Percentiles rank a stretch among this genome's conserved stretches.
Evolutionary conservation across 805 yeast species (phyloP).

Genomic region (Ogataea saltuana): DNA sequence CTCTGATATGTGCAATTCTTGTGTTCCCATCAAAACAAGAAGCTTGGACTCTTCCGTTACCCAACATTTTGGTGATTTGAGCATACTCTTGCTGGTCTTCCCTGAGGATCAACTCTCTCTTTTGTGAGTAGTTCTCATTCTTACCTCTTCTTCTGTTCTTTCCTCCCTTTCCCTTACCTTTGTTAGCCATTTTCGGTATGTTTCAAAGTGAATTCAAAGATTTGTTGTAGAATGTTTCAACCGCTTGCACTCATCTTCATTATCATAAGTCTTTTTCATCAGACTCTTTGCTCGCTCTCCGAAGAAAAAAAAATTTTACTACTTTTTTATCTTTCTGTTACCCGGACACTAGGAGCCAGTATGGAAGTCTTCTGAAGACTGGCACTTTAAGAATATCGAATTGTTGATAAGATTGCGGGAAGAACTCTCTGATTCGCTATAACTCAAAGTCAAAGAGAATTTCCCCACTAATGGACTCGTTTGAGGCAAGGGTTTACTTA

Average conservation of each 20-base stretch:
- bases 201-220: conserved; percentile 22
- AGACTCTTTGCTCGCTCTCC: conserved; percentile 1
- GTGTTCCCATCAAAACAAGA: conserved; percentile 90
- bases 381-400: too few species aligned
- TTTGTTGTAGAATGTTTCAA: not conserved
- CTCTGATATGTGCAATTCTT: conserved; percentile 98
- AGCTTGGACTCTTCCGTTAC: conserved; percentile 96
- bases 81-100: conserved; percentile 99
- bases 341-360: conserved; percentile 3
- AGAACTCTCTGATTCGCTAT: too few species aligned
- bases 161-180: conserved; percentile 62
- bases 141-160: conserved; percentile 98
- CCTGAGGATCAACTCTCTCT: conserved; percentile 87
- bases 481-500: conserved; percentile 80
- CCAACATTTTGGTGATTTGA: conserved; percentile 96
- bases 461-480: conserved; percentile 67
- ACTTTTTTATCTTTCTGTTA: conserved; percentile 1
- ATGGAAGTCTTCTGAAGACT: too few species aligned
- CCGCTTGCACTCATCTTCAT: not conserved
- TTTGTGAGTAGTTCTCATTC: conserved; percentile 87
- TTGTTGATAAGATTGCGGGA: too few species aligned
- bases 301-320: not conserved
- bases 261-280: not conserved
- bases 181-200: conserved; percentile 52
- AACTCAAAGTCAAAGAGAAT: too few species aligned